Evolutionary conservation across 169 alveolate species (phyloP).

Genomic region (Cryptosporidium ryanae): DNA sequence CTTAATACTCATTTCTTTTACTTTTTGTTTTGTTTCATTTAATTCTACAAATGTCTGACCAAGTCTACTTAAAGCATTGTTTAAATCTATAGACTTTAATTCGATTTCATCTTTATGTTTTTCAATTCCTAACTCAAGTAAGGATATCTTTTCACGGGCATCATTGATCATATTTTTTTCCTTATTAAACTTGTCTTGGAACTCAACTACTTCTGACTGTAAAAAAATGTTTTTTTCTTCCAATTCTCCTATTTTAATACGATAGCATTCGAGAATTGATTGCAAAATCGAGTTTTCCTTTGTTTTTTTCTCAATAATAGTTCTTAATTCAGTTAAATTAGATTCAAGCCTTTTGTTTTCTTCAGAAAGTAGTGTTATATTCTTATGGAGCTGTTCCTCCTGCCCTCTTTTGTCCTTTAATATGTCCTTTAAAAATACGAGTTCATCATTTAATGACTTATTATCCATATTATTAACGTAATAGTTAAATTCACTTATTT

Average conservation of each 20-base stretch:
- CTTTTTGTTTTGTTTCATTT: constrained; percentile 41
- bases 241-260: constrained; percentile 21
- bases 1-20: constrained; percentile 13
- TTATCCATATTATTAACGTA: constrained; percentile 1
- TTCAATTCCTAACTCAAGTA: constrained; percentile 11
- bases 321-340: constrained; percentile 5
- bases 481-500: constrained; percentile 32
- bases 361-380: constrained; percentile 23
- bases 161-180: constrained; percentile 9
- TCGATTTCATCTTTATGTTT: constrained; percentile 21
- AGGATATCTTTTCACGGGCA: neutral
- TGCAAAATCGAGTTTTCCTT: constrained; percentile 47
- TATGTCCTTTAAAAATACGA: constrained; percentile 28
- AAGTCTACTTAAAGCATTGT: constrained; percentile 56
- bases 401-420: constrained; percentile 64
- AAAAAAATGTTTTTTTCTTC: constrained; percentile 39
- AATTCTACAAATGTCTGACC: constrained; percentile 66
- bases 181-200: constrained; percentile 2
- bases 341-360: constrained; percentile 21
- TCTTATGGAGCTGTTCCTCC: constrained; percentile 43
- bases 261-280: constrained; percentile 52
- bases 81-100: constrained; percentile 24
- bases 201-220: neutral
- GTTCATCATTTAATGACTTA: constrained; percentile 48
- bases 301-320: constrained; percentile 5